phyloP scores from a whole-genome alignment of 257 asterid genomes.

The Coffea canephora region DNA sequence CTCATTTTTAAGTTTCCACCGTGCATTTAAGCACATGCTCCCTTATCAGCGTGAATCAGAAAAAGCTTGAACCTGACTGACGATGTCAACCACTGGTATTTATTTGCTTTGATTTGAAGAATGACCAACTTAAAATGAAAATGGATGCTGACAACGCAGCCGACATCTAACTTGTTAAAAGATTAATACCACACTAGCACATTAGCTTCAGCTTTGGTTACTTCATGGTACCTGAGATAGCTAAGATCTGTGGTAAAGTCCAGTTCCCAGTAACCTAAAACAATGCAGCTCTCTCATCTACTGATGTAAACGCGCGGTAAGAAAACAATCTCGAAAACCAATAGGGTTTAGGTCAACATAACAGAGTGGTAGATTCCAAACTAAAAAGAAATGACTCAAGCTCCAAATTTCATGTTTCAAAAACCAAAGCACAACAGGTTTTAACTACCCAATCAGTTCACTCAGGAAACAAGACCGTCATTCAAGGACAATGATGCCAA shows the following conservation, averaged over 20 bases:
- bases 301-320: neutral
- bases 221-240: neutral
- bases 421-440: neutral
- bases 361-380: neutral
- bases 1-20: too few species aligned
- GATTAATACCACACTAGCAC: neutral
- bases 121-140: too few species aligned
- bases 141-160: too few species aligned
- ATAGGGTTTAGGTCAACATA: neutral
- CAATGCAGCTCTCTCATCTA: neutral
- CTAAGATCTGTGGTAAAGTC: neutral
- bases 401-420: neutral
- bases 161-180: too few species aligned
- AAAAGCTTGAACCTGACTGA: too few species aligned
- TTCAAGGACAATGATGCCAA: slow-evolving; percentile 60
- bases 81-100: too few species aligned
- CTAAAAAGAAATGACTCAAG: neutral
- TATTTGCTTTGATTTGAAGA: too few species aligned
- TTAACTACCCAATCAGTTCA: neutral
- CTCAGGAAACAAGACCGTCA: slow-evolving; percentile 34
- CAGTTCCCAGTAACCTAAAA: neutral
- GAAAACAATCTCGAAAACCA: neutral
- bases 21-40: too few species aligned
- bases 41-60: too few species aligned
- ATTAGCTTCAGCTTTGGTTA: neutral